These are phyloP conservation scores for Sporothrix schenckii DNA, from an alignment of 2,329 filamentous ascomycete species.

Conservation along the genomic window DNA sequence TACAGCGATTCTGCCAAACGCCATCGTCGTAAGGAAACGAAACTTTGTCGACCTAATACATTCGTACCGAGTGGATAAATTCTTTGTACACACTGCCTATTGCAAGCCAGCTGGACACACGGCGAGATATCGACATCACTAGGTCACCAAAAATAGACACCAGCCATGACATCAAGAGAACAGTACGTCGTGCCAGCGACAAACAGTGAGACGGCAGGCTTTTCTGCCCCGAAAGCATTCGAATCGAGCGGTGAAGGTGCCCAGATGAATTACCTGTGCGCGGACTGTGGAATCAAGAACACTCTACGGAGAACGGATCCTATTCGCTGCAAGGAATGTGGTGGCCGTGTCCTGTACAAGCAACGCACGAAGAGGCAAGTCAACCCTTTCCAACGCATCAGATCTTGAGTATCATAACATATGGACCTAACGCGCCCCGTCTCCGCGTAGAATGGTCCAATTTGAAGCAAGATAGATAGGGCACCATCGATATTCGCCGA, in stretches of 20 bases:
- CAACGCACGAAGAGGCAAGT: conserved; percentile 88
- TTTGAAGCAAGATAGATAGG: conserved; percentile 81
- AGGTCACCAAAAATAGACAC: no score
- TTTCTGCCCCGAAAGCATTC: conserved; percentile 40
- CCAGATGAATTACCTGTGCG: conserved; percentile 73
- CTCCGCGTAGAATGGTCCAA: conserved; percentile 79
- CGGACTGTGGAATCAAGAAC: conserved; percentile 80
- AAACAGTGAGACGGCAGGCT: conserved; percentile 47
- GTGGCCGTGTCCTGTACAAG: conserved; percentile 95
- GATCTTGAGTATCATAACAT: background rate
- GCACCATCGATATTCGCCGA: background rate
- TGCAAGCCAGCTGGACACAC: no score
- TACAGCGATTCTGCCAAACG: no score
- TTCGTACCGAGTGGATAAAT: no score
- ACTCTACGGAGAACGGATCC: conserved; percentile 75
- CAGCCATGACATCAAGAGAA: conserved; percentile 63
- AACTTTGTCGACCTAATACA: no score
- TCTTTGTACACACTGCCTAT: no score
- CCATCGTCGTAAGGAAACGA: no score
- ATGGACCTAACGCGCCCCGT: background rate
- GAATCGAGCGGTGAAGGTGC: conserved; percentile 49
- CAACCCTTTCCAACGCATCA: background rate
- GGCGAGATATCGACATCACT: no score
- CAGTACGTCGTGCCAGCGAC: conserved; percentile 72
- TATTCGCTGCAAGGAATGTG: conserved; percentile 89